Evolutionary conservation across 1,284 basidiomycete species (phyloP).

Genomic region (Puccinia triticina): DNA sequence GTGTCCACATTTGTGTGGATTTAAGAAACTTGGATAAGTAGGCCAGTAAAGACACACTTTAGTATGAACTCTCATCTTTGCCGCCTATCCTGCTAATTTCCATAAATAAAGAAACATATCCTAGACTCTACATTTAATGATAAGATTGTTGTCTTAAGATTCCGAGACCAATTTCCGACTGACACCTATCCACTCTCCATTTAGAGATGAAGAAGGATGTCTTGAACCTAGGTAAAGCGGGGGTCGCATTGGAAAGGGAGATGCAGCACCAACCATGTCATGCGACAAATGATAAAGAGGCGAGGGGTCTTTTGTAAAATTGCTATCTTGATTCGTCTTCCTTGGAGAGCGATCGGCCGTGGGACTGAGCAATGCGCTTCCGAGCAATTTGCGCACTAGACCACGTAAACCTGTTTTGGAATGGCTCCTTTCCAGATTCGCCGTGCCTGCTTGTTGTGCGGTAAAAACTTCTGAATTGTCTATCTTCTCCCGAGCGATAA

Average conservation of each 20-base stretch:
- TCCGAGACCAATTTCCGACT: background rate
- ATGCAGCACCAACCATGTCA: conserved; percentile 47
- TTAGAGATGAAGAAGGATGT: background rate
- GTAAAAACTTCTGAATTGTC: background rate
- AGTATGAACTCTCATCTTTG: too few relatives aligned
- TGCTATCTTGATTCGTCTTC: background rate
- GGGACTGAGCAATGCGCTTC: background rate
- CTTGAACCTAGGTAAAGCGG: background rate
- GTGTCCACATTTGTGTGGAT: too few relatives aligned
- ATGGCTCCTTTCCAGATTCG: background rate
- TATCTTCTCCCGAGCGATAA: background rate
- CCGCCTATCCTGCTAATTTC: too few relatives aligned
- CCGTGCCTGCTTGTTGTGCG: too few relatives aligned
- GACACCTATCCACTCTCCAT: conserved; percentile 14
- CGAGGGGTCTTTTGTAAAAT: background rate
- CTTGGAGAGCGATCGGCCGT: background rate
- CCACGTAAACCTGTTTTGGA: background rate
- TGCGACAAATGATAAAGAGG: conserved; percentile 31
- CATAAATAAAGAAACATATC: too few relatives aligned
- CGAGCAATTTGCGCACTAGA: background rate
- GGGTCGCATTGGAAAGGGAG: conserved; percentile 49
- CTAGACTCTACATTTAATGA: too few relatives aligned
- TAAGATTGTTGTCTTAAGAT: background rate
- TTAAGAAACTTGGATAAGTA: too few relatives aligned
- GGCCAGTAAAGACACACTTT: too few relatives aligned